Evolutionary conservation across 164 flowering plant genomes (phyloP), one percentile per base, ranked within the genome.

Genomic region (Stephania japonica): DNA sequence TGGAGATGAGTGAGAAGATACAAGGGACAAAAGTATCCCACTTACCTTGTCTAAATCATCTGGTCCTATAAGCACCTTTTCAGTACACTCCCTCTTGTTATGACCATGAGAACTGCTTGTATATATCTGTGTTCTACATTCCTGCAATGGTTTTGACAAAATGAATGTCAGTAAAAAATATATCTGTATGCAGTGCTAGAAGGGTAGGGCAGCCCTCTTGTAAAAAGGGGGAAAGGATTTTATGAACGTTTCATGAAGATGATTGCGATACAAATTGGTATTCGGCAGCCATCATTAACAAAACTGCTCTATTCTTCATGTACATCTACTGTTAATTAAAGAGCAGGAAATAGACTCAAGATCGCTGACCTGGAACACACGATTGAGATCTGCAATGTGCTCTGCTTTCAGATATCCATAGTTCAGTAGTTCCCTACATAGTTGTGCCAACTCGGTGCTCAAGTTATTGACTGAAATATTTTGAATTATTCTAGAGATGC

Each of bases 341-440:
- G 41, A 71, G 63, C 42, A 50, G 19, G 42, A 50, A n/a, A 75
- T 18, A 59, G 41, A 64, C 41, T 10, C 32, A 70, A 53, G 49
- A 70, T 73, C 12, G 63, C 21, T 78, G 73, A 90, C 99, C 98
- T 90, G 98, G 69, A 93, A 84, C 6, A 88, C 72, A 63, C 68
- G 78, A 80, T 82, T 85, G 12, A 95, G 78, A 59, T 75, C 74
- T 12, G 79, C 75, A 61, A 89, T 80, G 32, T 91, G 95, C 68
- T 89, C 87, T 32, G 83, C 41, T 9, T 81, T 85, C 72, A 95
- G 82, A 79, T 79, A 87, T 11, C 80, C 80, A 16, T 83, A 80
- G 21, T 44, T 70, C 70, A 84, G 68, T 21, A 95, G 85, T 82
- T 84, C 88, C 65, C 83, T 83, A 75, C 90, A 87, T 68, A 95